Percentiles rank a stretch among this genome's conserved stretches.
Evolutionary conservation across 441 rosid species (phyloP).

Genomic region (Aleurites moluccanus): DNA sequence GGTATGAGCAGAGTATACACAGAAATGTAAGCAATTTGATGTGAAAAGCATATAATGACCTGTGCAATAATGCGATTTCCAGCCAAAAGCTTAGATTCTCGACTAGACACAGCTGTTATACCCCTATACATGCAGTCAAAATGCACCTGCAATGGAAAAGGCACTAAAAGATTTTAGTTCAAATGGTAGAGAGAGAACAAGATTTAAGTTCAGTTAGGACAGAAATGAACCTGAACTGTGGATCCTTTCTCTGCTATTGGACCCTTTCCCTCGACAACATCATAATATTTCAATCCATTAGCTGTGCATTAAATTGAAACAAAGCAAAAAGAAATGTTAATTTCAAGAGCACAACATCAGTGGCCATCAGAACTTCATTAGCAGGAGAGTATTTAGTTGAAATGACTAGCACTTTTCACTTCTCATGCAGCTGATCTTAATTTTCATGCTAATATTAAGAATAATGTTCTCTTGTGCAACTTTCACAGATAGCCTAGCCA

Average conservation of each 20-base stretch:
- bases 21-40: neutral
- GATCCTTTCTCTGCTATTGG: conserved; percentile 71
- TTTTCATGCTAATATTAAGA: too few relatives aligned
- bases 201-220: neutral
- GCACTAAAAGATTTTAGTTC: neutral
- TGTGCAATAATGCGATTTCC: conserved; percentile 88
- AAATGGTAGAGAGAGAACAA: neutral
- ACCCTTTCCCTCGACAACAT: conserved; percentile 81
- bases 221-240: conserved; percentile 63
- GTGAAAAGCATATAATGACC: conserved; percentile 37
- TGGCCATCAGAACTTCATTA: neutral
- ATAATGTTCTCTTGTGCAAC: too few relatives aligned
- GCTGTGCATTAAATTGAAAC: conserved; percentile 43
- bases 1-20: too few relatives aligned
- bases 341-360: neutral
- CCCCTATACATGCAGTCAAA: conserved; percentile 82
- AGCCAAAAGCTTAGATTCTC: conserved; percentile 91
- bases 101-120: conserved; percentile 78
- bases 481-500: too few relatives aligned
- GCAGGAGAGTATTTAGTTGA: too few relatives aligned
- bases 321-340: neutral
- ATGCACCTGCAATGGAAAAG: conserved; percentile 58
- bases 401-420: too few relatives aligned
- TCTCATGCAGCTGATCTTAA: neutral
- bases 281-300: conserved; percentile 83